A percentile compares a stretch with the other conserved stretches of the same genome.
Evolutionary conservation across 306 rosid species (phyloP).

Genomic region (Begonia peltatifolia): DNA sequence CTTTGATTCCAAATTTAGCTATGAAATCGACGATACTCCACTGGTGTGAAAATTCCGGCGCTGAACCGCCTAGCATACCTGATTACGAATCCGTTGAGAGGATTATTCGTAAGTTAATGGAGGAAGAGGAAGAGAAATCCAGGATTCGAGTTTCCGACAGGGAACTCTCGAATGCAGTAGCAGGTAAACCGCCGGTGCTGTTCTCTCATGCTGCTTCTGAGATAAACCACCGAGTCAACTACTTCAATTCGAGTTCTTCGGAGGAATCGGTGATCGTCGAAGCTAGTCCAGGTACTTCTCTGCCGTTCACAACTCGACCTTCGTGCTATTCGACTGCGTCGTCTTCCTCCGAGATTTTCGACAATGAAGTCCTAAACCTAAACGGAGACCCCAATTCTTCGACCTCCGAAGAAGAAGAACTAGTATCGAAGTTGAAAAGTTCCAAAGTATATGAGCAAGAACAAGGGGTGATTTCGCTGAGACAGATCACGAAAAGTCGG

Average conservation of each 20-base stretch:
- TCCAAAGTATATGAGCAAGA: slow-evolving; percentile 57
- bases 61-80: slow-evolving; percentile 31
- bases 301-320: slow-evolving; percentile 61
- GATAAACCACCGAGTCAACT: slow-evolving; percentile 42
- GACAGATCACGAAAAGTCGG: slow-evolving; percentile 39
- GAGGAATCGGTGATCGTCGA: slow-evolving; percentile 32
- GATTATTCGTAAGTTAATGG: slow-evolving; percentile 19
- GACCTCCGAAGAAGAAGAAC: slow-evolving; percentile 31
- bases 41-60: slow-evolving; percentile 43
- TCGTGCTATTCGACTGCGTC: slow-evolving; percentile 50
- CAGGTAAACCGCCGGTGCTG: slow-evolving; percentile 43
- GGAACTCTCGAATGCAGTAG: slow-evolving; percentile 47
- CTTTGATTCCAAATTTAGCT: slow-evolving; percentile 46
- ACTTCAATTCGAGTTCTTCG: slow-evolving; percentile 30
- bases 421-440: slow-evolving; percentile 33
- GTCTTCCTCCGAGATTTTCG: slow-evolving; percentile 38
- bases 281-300: slow-evolving; percentile 46
- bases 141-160: slow-evolving; percentile 59
- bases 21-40: slow-evolving; percentile 37
- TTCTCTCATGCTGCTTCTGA: slow-evolving; percentile 82
- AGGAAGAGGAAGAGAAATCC: slow-evolving; percentile 22
- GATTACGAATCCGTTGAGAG: slow-evolving; percentile 36
- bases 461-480: slow-evolving; percentile 35
- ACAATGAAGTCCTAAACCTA: slow-evolving; percentile 20
- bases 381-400: slow-evolving; percentile 18